Evolutionary conservation across 2,329 filamentous ascomycete genomes (phyloP).

Genomic region (Ceratocystis colombiana): DNA sequence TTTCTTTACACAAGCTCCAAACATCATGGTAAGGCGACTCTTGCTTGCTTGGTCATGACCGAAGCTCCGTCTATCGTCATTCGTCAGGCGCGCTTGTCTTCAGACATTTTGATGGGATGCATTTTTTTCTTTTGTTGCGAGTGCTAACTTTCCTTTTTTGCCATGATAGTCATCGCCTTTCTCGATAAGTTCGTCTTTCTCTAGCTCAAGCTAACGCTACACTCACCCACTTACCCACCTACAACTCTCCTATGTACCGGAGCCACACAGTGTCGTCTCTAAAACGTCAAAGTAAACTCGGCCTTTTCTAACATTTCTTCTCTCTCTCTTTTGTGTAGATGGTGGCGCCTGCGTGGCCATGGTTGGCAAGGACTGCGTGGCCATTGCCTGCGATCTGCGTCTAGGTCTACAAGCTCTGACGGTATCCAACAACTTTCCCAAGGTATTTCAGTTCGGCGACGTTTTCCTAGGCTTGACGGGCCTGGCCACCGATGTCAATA

Average conservation of each 20-base stretch:
- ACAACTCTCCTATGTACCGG: slow-evolving; percentile 21
- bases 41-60: background rate
- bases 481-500: slow-evolving; percentile 88
- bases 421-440: slow-evolving; percentile 99
- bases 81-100: background rate
- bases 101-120: background rate
- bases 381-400: slow-evolving; percentile 96
- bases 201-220: background rate
- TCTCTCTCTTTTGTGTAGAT: slow-evolving; percentile 37
- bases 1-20: slow-evolving; percentile 9
- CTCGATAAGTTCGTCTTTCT: slow-evolving; percentile 67
- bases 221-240: background rate
- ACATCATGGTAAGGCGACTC: slow-evolving; percentile 17
- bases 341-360: slow-evolving; percentile 96
- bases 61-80: background rate
- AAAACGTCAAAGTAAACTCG: slow-evolving; percentile 14
- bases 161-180: slow-evolving; percentile 68
- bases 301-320: slow-evolving; percentile 14
- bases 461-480: slow-evolving; percentile 93
- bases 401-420: slow-evolving; percentile 94
- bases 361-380: slow-evolving; percentile 99
- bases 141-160: slow-evolving; percentile 31
- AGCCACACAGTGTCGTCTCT: slow-evolving; percentile 12
- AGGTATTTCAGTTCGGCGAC: slow-evolving; percentile 95
- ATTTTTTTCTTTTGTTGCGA: background rate